phyloP scores from a whole-genome alignment of 2,329 filamentous ascomycete species.

The Tolypocladium tundrense region DNA sequence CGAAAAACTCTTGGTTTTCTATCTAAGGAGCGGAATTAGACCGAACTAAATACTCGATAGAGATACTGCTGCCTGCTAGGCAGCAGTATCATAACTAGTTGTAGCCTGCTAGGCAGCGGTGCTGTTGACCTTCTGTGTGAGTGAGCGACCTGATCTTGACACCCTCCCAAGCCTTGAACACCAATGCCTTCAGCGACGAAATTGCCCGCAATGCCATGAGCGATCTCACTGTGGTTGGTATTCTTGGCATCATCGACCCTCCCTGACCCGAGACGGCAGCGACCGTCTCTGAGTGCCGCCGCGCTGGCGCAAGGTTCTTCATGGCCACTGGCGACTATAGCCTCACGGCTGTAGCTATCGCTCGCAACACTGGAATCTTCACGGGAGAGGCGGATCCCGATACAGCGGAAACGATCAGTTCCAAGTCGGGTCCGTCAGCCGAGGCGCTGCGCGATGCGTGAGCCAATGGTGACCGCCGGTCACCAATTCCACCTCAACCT shows the following conservation, averaged over 20 bases:
- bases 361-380: slow-evolving; percentile 54
- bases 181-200: slow-evolving; percentile 41
- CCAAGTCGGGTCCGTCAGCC: slow-evolving; percentile 3
- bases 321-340: slow-evolving; percentile 39
- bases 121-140: no score
- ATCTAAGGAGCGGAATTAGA: no score
- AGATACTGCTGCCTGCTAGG: no score
- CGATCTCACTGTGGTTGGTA: slow-evolving; percentile 37
- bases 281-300: slow-evolving; percentile 30
- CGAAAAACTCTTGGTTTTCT: no score
- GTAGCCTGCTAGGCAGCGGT: no score
- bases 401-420: slow-evolving; percentile 15
- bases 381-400: slow-evolving; percentile 35
- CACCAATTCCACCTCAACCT: no score
- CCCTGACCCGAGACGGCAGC: slow-evolving; percentile 30
- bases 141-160: no score
- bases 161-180: slow-evolving; percentile 17
- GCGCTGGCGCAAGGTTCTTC: slow-evolving; percentile 32
- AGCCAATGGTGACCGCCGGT: slow-evolving; percentile 8
- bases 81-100: no score
- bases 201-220: slow-evolving; percentile 26
- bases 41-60: no score
- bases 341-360: slow-evolving; percentile 55
- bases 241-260: slow-evolving; percentile 40
- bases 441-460: slow-evolving; percentile 11